Percentiles rank a stretch among this genome's conserved stretches.
phyloP scores from a whole-genome alignment of 2,329 filamentous ascomycete species.

The Fusarium humuli region DNA sequence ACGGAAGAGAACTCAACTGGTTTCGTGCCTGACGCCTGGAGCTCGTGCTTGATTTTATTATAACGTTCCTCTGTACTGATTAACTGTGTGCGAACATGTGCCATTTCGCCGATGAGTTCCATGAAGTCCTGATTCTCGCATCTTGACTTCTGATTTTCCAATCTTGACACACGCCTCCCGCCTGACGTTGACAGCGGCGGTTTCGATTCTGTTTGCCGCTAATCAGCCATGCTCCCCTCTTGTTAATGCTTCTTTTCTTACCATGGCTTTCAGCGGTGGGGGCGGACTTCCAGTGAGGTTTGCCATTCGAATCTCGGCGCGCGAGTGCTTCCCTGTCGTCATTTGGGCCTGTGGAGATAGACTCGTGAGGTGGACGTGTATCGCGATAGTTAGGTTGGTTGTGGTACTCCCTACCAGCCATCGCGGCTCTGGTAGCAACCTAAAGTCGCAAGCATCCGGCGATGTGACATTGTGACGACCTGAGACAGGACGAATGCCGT shows the following conservation, averaged over 20 bases:
- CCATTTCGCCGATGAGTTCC: conserved; percentile 42
- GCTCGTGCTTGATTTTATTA: conserved; percentile 28
- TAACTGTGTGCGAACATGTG: conserved; percentile 33
- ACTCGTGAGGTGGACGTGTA: conserved; percentile 16
- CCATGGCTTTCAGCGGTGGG: conserved; percentile 26
- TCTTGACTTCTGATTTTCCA: conserved; percentile 8
- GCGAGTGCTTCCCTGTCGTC: conserved; percentile 5
- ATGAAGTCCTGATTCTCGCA: conserved; percentile 24
- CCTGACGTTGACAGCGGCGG: not conserved
- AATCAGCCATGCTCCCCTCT: conserved; percentile 8
- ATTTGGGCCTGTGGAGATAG: conserved; percentile 1
- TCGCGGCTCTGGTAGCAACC: conserved; percentile 31
- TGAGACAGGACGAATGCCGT: conserved; percentile 4
- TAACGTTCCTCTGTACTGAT: conserved; percentile 32
- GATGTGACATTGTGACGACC: not conserved
- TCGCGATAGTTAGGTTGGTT: conserved; percentile 8
- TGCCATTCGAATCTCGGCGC: not conserved
- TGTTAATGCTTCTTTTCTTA: conserved; percentile 2
- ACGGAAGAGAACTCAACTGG: conserved; percentile 42
- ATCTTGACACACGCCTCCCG: not conserved
- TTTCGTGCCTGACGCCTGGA: conserved; percentile 21
- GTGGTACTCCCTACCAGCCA: conserved; percentile 39
- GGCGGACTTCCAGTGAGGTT: conserved; percentile 2
- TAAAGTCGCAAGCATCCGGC: conserved; percentile 31
- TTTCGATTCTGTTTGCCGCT: conserved; percentile 6